A percentile compares a stretch with the other conserved stretches of the same genome.
Evolutionary conservation across 192 early-diverging fungal genomes (phyloP).

Genomic region (Coemansia nantahalensis): DNA sequence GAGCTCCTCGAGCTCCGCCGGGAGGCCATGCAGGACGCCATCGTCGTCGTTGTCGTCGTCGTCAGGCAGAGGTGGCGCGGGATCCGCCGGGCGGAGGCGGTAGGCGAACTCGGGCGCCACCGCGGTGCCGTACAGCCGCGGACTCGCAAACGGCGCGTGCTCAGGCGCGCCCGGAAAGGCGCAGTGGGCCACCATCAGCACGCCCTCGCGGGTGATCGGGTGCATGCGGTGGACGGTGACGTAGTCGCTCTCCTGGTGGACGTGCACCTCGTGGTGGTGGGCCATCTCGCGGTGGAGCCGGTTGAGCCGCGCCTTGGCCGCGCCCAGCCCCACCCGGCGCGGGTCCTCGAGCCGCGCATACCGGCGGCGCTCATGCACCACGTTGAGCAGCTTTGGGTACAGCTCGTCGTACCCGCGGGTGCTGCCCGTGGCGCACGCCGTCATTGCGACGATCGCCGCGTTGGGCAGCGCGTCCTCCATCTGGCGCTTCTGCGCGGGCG

Average conservation of each 20-base stretch:
- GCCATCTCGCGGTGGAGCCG: slow-evolving; percentile 81
- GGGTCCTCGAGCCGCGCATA: slow-evolving; percentile 67
- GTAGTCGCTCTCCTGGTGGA: slow-evolving; percentile 94
- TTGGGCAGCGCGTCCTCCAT: slow-evolving; percentile 91
- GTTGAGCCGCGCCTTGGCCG: slow-evolving; percentile 70
- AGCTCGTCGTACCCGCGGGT: slow-evolving; percentile 98
- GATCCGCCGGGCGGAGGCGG: slow-evolving; percentile 48
- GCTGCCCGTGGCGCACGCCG: slow-evolving; percentile 88
- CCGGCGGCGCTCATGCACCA: slow-evolving; percentile 81
- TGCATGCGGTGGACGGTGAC: slow-evolving; percentile 92
- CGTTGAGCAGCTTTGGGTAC: slow-evolving; percentile 81
- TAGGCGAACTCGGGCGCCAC: slow-evolving; percentile 59
- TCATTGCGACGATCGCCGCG: slow-evolving; percentile 86
- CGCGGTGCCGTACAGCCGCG: slow-evolving; percentile 59
- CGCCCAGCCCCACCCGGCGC: slow-evolving; percentile 57
- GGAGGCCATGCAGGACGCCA: slow-evolving; percentile 60
- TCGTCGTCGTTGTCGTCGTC: slow-evolving; percentile 30
- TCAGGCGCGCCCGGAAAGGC: slow-evolving; percentile 66
- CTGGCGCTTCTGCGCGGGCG: slow-evolving; percentile 86
- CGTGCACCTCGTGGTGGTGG: slow-evolving; percentile 86
- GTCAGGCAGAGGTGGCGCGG: slow-evolving; percentile 2
- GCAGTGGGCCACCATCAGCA: slow-evolving; percentile 83
- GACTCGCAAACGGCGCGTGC: slow-evolving; percentile 49
- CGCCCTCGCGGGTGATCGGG: slow-evolving; percentile 87
- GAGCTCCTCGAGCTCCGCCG: slow-evolving; percentile 56